Evolutionary conservation across 1,284 basidiomycete species (phyloP).

Genomic region (Leccinum solheimii): DNA sequence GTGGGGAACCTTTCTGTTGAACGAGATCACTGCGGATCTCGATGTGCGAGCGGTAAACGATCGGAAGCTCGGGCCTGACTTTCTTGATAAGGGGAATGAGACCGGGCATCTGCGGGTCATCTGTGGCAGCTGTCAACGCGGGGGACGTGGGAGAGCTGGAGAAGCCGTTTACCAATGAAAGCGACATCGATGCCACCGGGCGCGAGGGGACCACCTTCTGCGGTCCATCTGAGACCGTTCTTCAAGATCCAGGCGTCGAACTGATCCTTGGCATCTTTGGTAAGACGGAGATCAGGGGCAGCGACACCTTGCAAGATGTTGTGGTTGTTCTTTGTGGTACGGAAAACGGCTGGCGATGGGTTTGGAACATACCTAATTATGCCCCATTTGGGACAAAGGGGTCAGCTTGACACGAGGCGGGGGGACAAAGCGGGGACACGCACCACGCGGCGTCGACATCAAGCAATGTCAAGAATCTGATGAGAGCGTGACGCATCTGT

Average conservation of each 20-base stretch:
- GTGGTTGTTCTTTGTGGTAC: slow-evolving; percentile 91
- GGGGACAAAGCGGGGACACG: slow-evolving; percentile 26
- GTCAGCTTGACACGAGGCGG: slow-evolving; percentile 5
- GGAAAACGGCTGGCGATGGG: slow-evolving; percentile 82
- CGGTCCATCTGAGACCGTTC: slow-evolving; percentile 78
- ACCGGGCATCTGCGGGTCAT: slow-evolving; percentile 85
- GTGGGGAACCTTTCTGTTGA: slow-evolving; percentile 72
- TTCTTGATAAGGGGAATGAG: slow-evolving; percentile 86
- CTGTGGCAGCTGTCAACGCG: slow-evolving; percentile 37
- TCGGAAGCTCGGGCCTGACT: slow-evolving; percentile 75
- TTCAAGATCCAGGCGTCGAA: slow-evolving; percentile 90
- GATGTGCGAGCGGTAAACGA: slow-evolving; percentile 89
- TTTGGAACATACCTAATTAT: slow-evolving; percentile 81
- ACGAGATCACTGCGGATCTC: slow-evolving; percentile 83
- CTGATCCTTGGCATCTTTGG: slow-evolving; percentile 69
- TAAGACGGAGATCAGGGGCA: slow-evolving; percentile 69
- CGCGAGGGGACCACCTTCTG: slow-evolving; percentile 76
- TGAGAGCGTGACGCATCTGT: slow-evolving; percentile 86
- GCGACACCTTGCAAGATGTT: slow-evolving; percentile 88
- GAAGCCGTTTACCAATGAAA: slow-evolving; percentile 64
- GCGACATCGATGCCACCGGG: slow-evolving; percentile 79
- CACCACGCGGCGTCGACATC: slow-evolving; percentile 83
- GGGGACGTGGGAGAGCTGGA: background rate
- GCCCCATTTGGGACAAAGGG: background rate
- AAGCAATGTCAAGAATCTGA: slow-evolving; percentile 75